Evolutionary conservation across 129 eudicot genomes (phyloP), one percentile per base, ranked within the genome.

Genomic region (sunflower (Helianthus annuus)): DNA sequence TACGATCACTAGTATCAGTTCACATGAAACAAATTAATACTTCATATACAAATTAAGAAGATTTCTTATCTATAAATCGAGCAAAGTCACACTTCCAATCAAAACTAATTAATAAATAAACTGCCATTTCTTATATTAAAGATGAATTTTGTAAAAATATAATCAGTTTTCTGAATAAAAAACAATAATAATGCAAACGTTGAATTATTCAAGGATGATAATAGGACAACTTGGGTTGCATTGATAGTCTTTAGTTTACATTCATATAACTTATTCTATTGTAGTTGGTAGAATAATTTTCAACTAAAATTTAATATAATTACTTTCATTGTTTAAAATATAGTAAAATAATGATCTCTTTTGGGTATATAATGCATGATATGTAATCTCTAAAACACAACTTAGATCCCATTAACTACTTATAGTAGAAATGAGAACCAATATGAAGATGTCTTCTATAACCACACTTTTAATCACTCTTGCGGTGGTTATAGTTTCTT

Each of bases 381-480:
- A 32, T 40, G 81, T 10, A 19, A 22, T 38, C 76, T 48, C 52
- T 7, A 40, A 69, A 51, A 14, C 78, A 73, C 72, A 77, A 69
- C 73, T 27, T 65, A 78, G 6, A 82, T 58, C 80, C 71, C 74
- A 68, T 17, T 32, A 32, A 32, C 36, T 60, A 77, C 81, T 42
- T 14, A 44, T 66, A 60, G 52, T 52, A 63, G 70, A 79, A 34
- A 79, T 85, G 84, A 74, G 82, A 78, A 71, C 68, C n/a, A 57
- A 40, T 46, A 46, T n/a, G 7, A 51, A 56, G 10, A 64, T 71
- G 80, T 55, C 81, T 71, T 27, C 74, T 49, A 82, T 83, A 83
- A 79, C 84, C 36, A 60, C 83, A 72, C 84, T 83, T 61, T 5
- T 78, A 10, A 72, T 81, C 78, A 71, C 84, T 61, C 69, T 86